Percentiles rank a stretch among this genome's conserved stretches.
Conservation (phyloP, 805 yeast genomes). For the Ogataea corticis region DNA sequence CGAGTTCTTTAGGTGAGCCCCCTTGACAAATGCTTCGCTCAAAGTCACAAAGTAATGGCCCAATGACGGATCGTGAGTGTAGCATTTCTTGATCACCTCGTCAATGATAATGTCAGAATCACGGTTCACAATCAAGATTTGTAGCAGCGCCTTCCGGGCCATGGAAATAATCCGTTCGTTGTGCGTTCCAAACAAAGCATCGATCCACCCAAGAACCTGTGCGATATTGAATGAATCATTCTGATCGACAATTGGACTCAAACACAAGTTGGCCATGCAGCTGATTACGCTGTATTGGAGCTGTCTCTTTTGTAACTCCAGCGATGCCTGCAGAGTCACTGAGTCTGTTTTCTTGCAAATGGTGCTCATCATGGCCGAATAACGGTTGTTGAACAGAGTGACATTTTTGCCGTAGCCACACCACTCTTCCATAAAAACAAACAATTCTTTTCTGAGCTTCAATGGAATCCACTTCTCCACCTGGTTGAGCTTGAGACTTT, state of each 20-base stretch:
- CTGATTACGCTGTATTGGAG: slow-evolving; percentile 72
- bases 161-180: slow-evolving; percentile 57
- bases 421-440: slow-evolving; percentile 87
- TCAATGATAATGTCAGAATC: slow-evolving; percentile 50
- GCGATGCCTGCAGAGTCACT: slow-evolving; percentile 63
- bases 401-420: slow-evolving; percentile 81
- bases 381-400: slow-evolving; percentile 63
- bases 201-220: slow-evolving; percentile 78
- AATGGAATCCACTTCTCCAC: slow-evolving; percentile 73
- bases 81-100: slow-evolving; percentile 73
- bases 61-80: slow-evolving; percentile 54
- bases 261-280: slow-evolving; percentile 80
- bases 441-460: slow-evolving; percentile 80
- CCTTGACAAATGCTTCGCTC: slow-evolving; percentile 59
- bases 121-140: slow-evolving; percentile 62
- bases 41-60: slow-evolving; percentile 72
- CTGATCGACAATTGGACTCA: slow-evolving; percentile 62
- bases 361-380: slow-evolving; percentile 52
- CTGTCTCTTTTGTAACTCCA: slow-evolving; percentile 76
- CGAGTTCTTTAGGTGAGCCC: slow-evolving; percentile 47
- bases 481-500: slow-evolving; percentile 44
- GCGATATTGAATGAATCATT: slow-evolving; percentile 66
- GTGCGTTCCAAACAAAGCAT: slow-evolving; percentile 60
- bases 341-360: slow-evolving; percentile 37
- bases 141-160: slow-evolving; percentile 72